These are phyloP conservation scores for Gomphus sp. DNA, from an alignment of 1,284 basidiomycete species.

Conservation along the genomic window DNA sequence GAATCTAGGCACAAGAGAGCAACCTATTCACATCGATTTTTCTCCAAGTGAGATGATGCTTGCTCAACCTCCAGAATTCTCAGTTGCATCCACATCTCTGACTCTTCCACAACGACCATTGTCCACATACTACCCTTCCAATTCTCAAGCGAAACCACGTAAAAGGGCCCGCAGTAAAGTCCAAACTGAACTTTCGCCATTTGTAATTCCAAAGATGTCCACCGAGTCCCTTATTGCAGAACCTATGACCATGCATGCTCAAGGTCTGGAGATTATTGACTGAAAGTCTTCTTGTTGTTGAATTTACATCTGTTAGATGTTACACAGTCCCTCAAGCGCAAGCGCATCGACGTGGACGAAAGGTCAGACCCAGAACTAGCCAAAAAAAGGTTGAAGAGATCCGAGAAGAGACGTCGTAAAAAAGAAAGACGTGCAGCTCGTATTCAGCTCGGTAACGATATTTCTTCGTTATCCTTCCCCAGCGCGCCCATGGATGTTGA, in stretches of 20 bases:
- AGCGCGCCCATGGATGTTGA: neutral
- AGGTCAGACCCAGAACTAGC: neutral
- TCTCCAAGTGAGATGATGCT: neutral
- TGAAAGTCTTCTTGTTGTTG: neutral
- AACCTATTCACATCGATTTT: neutral
- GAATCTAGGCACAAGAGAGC: neutral
- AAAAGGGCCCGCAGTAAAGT: neutral
- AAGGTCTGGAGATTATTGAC: neutral
- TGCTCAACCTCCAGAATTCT: neutral
- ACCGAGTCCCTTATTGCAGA: neutral
- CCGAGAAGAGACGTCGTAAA: constrained; percentile 9
- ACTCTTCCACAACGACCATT: neutral
- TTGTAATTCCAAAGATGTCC: neutral
- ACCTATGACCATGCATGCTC: neutral
- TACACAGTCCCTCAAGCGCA: neutral
- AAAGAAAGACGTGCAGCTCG: neutral
- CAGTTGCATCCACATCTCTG: neutral
- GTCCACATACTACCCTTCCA: neutral
- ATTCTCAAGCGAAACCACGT: neutral
- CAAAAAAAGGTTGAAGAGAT: constrained; percentile 1
- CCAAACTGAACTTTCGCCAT: neutral
- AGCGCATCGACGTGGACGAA: neutral
- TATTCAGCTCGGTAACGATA: neutral
- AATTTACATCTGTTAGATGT: neutral
- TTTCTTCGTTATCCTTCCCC: neutral